phyloP scores from a whole-genome alignment of 768 basidiomycete species.

The Mycena metata region DNA sequence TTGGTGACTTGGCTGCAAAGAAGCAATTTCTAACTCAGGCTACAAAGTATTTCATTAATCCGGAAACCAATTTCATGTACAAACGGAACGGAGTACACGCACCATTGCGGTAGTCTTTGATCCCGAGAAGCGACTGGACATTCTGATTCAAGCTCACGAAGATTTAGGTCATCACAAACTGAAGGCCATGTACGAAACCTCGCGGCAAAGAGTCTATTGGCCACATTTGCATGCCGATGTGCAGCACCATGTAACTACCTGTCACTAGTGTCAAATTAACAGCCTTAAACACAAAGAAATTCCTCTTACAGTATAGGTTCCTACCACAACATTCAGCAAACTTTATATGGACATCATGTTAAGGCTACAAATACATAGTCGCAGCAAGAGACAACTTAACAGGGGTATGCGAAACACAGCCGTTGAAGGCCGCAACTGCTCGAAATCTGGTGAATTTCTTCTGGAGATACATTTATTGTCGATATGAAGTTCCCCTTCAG shows the following conservation, averaged over 20 bases:
- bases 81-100: not conserved
- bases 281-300: constrained; percentile 24
- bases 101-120: not conserved
- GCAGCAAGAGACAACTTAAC: constrained; percentile 40
- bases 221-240: constrained; percentile 35
- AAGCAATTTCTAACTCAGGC: not conserved
- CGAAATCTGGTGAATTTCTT: constrained; percentile 41
- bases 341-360: constrained; percentile 40
- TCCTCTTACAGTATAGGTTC: constrained; percentile 26
- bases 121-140: not conserved
- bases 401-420: constrained; percentile 39
- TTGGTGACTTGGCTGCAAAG: not conserved
- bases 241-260: constrained; percentile 43
- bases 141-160: constrained; percentile 2
- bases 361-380: constrained; percentile 27
- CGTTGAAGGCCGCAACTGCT: constrained; percentile 24
- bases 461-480: constrained; percentile 47
- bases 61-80: not conserved
- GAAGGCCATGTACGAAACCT: constrained; percentile 1
- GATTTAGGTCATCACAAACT: constrained; percentile 5
- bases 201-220: not conserved
- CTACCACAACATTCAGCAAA: constrained; percentile 28
- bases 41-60: constrained; percentile 5
- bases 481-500: constrained; percentile 43
- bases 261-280: constrained; percentile 44